Percentiles rank a stretch among this genome's conserved stretches.
Evolutionary conservation across 805 yeast species (phyloP).

Genomic region (Starmerella apis): DNA sequence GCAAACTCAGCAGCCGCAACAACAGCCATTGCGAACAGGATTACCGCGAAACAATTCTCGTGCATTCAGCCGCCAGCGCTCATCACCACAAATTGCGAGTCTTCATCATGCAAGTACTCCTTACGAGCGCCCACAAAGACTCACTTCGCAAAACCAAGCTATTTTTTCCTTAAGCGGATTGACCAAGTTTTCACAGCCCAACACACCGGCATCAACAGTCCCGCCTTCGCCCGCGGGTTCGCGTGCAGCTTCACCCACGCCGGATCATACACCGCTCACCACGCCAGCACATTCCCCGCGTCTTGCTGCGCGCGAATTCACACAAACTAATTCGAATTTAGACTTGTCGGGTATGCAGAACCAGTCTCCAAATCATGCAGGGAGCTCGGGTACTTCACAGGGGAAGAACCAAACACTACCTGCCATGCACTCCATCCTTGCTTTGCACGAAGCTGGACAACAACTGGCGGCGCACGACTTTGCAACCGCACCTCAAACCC

Average conservation of each 20-base stretch:
- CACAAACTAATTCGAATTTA: constrained; percentile 1
- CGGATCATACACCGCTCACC: constrained; percentile 37
- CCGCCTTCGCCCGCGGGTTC: constrained; percentile 36
- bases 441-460: constrained; percentile 3
- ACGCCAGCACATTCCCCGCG: constrained; percentile 41
- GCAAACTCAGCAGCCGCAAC: constrained; percentile 9
- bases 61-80: constrained; percentile 20
- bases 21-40: constrained; percentile 10
- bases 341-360: constrained; percentile 4
- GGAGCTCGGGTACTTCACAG: background rate
- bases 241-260: constrained; percentile 30
- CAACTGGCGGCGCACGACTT: background rate
- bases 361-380: background rate
- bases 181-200: constrained; percentile 31
- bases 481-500: background rate
- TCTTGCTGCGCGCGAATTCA: constrained; percentile 32
- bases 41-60: constrained; percentile 9
- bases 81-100: constrained; percentile 26
- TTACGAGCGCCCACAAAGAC: constrained; percentile 25
- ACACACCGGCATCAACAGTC: constrained; percentile 37
- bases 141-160: constrained; percentile 21
- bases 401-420: constrained; percentile 4
- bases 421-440: constrained; percentile 3
- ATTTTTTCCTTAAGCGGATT: constrained; percentile 25
- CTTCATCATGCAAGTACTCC: constrained; percentile 24